Conservation (phyloP, 805 yeast species). For the Candida dajiaensis region DNA sequence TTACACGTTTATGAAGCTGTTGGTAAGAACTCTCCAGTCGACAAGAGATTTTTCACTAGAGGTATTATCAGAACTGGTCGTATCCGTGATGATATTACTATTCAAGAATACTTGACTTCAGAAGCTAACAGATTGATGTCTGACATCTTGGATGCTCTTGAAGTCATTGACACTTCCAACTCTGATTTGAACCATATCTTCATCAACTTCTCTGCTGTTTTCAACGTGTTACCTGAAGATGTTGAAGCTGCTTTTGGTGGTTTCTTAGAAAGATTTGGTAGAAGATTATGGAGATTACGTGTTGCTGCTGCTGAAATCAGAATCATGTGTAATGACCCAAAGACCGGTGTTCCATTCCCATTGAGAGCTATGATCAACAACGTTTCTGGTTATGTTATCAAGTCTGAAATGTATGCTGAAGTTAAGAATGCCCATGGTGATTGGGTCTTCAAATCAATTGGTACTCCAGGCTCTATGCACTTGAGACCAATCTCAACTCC, state of each 20-base stretch:
- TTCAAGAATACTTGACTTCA: conserved; percentile 89
- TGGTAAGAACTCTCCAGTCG: conserved; percentile 89
- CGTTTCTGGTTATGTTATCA: conserved; percentile 95
- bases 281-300: conserved; percentile 93
- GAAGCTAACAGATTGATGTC: conserved; percentile 96
- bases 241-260: conserved; percentile 98
- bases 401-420: conserved; percentile 91
- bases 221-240: conserved; percentile 90
- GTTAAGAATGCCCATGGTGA: conserved; percentile 88
- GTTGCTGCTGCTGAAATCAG: conserved; percentile 97
- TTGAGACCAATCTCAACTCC: conserved; percentile 93
- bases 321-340: conserved; percentile 88
- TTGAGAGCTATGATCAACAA: conserved; percentile 94
- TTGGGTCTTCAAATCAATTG: conserved; percentile 95
- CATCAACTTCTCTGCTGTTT: conserved; percentile 93
- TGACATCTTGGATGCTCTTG: conserved; percentile 91
- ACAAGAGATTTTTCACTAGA: conserved; percentile 93
- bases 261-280: conserved; percentile 94
- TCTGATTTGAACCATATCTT: conserved; percentile 96
- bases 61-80: conserved; percentile 97
- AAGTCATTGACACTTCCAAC: conserved; percentile 88
- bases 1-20: conserved; percentile 96
- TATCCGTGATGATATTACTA: conserved; percentile 86
- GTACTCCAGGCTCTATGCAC: conserved; percentile 96
- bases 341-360: conserved; percentile 87